Percentiles rank a stretch among this genome's conserved stretches.
Evolutionary conservation across 1,284 basidiomycete genomes (phyloP).

Genomic region (Schizopora paradoxa): DNA sequence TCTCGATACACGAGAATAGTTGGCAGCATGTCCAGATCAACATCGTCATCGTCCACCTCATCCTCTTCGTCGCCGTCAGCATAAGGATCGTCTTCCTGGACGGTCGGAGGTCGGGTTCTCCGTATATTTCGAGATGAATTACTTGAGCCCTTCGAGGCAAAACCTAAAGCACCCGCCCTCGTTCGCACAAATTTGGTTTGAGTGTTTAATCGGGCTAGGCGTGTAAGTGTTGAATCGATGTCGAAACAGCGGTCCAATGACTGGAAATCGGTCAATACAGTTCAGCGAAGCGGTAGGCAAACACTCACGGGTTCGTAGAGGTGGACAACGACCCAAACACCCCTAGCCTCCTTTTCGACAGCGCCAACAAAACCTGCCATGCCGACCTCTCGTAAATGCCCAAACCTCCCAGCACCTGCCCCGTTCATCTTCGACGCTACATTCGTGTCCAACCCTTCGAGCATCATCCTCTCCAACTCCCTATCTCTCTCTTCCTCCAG

Average conservation of each 20-base stretch:
- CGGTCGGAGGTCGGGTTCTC: conserved; percentile 23
- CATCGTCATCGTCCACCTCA: conserved; percentile 42
- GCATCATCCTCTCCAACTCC: conserved; percentile 32
- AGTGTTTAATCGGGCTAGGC: conserved; percentile 63
- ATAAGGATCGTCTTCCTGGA: conserved; percentile 45
- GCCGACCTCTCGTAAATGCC: conserved; percentile 79
- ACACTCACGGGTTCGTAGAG: conserved; percentile 75
- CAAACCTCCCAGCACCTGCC: conserved; percentile 55
- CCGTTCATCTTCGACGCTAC: conserved; percentile 29
- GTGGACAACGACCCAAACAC: conserved; percentile 76
- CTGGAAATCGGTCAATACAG: conserved; percentile 31
- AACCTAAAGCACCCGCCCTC: conserved; percentile 71
- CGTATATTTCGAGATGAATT: conserved; percentile 19
- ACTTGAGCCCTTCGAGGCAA: conserved; percentile 44
- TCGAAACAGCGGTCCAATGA: conserved; percentile 67
- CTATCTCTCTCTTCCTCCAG: conserved; percentile 66
- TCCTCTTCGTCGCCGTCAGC: conserved; percentile 27
- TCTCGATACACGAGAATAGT: conserved; percentile 78
- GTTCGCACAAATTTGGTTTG: conserved; percentile 76
- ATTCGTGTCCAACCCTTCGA: conserved; percentile 39
- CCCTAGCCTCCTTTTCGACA: conserved; percentile 66
- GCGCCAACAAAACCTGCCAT: conserved; percentile 67
- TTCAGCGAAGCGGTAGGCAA: conserved; percentile 2
- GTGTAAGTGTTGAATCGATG: conserved; percentile 64
- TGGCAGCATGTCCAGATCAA: conserved; percentile 78